phyloP scores from a whole-genome alignment of 2,329 filamentous ascomycete species.

The Neopestalotiopsis sp. region DNA sequence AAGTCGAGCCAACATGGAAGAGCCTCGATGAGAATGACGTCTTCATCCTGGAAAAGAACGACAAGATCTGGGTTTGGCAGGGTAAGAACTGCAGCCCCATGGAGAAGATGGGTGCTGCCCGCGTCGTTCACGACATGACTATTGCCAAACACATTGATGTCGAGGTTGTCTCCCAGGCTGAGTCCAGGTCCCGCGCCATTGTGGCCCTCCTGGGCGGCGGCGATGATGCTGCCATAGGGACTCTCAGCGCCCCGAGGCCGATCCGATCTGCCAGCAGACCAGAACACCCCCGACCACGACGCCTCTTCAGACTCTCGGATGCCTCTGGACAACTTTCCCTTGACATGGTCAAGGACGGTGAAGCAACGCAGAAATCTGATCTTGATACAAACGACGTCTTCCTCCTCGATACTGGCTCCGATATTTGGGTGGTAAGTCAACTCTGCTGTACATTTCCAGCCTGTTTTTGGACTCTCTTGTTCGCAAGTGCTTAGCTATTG shows the following conservation, averaged over 20 bases:
- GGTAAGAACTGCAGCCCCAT: constrained; percentile 68
- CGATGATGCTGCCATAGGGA: constrained; percentile 36
- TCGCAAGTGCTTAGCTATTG: no score
- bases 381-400: constrained; percentile 67
- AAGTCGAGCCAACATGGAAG: constrained; percentile 65
- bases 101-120: constrained; percentile 72
- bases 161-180: constrained; percentile 67
- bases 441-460: no score
- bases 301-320: constrained; percentile 68
- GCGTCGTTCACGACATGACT: constrained; percentile 69
- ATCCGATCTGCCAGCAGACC: constrained; percentile 35
- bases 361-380: constrained; percentile 48
- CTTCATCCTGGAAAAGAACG: constrained; percentile 65
- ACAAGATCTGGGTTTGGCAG: constrained; percentile 75
- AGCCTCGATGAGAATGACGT: constrained; percentile 71
- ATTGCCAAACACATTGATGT: constrained; percentile 68
- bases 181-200: constrained; percentile 55
- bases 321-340: constrained; percentile 62
- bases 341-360: constrained; percentile 61
- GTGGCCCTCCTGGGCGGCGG: constrained; percentile 11
- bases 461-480: no score
- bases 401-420: constrained; percentile 60
- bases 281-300: constrained; percentile 39
- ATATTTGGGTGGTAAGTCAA: constrained; percentile 57
- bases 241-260: constrained; percentile 49